Evolutionary conservation across 345 rosid genomes (phyloP).

Genomic region (Hirschfeldia incana): DNA sequence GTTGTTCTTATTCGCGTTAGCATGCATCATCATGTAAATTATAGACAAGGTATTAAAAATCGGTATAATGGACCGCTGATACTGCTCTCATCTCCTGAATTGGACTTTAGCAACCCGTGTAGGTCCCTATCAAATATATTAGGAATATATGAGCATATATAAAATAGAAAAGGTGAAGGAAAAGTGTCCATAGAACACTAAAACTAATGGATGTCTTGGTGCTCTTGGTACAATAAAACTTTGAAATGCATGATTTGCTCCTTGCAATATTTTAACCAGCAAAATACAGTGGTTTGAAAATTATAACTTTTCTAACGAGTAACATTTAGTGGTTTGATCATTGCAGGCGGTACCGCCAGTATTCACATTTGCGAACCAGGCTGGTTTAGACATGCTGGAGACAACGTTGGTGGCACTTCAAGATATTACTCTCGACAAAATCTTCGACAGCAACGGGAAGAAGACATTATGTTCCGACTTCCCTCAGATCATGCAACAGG

Average conservation of each 20-base stretch:
- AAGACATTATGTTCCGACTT: constrained; percentile 72
- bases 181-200: background rate
- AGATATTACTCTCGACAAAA: constrained; percentile 75
- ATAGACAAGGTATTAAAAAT: background rate
- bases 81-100: background rate
- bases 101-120: background rate
- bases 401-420: constrained; percentile 83
- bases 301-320: background rate
- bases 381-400: constrained; percentile 98
- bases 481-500: constrained; percentile 90
- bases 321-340: constrained; percentile 11
- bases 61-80: background rate
- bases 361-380: constrained; percentile 89
- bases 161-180: background rate
- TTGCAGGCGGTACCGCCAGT: constrained; percentile 67
- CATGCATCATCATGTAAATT: background rate
- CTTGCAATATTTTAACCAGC: background rate
- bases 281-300: background rate
- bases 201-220: background rate
- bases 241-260: background rate
- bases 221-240: background rate
- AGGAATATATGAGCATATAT: too few relatives aligned
- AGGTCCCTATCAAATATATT: background rate
- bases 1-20: background rate
- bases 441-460: constrained; percentile 66